Conservation (phyloP, 768 basidiomycete genomes). For the Panellus pusillus region DNA sequence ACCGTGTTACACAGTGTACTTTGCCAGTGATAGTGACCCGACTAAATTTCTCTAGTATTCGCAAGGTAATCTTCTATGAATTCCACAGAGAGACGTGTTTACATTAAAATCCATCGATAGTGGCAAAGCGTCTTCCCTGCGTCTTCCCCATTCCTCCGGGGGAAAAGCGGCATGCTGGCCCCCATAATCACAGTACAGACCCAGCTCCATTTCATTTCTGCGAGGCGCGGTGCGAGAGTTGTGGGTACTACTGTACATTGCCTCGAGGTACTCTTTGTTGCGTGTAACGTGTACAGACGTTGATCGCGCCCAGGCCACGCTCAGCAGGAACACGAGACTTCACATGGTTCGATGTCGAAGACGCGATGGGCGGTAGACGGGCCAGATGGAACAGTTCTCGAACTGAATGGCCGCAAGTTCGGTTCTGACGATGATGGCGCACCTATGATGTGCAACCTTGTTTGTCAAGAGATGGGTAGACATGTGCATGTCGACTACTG, state of each 20-base stretch:
- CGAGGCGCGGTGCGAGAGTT: slow-evolving; percentile 51
- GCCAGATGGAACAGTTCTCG: slow-evolving; percentile 47
- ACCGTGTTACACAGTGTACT: background rate
- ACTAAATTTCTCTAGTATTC: slow-evolving; percentile 40
- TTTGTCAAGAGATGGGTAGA: slow-evolving; percentile 55
- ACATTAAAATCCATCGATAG: slow-evolving; percentile 27
- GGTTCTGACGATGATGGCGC: slow-evolving; percentile 55
- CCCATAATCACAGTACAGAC: slow-evolving; percentile 50
- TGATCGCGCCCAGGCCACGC: slow-evolving; percentile 44
- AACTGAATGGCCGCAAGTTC: slow-evolving; percentile 57
- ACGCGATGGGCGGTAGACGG: slow-evolving; percentile 59
- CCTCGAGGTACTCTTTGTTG: slow-evolving; percentile 42
- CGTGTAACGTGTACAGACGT: background rate
- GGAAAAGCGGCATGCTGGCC: slow-evolving; percentile 41
- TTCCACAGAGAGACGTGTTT: background rate
- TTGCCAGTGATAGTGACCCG: background rate
- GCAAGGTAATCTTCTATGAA: slow-evolving; percentile 39
- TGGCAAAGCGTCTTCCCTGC: slow-evolving; percentile 51
- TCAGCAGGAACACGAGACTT: slow-evolving; percentile 62
- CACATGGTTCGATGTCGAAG: slow-evolving; percentile 62
- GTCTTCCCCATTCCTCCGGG: slow-evolving; percentile 46
- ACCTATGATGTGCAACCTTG: slow-evolving; percentile 62
- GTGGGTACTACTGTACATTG: slow-evolving; percentile 59
- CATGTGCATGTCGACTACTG: slow-evolving; percentile 62
- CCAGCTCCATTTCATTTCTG: slow-evolving; percentile 53